Evolutionary conservation across 768 basidiomycete species (phyloP).

Genomic region (Panus rudis): DNA sequence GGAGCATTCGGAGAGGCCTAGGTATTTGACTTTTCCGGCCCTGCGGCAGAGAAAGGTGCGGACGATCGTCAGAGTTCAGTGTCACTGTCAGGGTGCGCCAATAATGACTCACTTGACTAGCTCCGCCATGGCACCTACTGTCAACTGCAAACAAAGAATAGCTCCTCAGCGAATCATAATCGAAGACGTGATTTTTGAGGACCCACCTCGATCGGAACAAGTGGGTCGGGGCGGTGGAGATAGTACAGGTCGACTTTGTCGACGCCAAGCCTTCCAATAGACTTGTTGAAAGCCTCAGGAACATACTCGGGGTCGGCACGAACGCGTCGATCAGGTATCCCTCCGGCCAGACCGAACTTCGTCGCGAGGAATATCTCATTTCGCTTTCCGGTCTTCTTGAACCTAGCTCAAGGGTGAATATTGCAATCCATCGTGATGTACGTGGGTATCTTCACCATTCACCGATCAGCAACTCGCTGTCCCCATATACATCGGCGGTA

Average conservation of each 20-base stretch:
- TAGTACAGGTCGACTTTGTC: conserved; percentile 35
- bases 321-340: conserved; percentile 12
- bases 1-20: conserved; percentile 24
- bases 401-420: conserved; percentile 27
- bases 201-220: conserved; percentile 22
- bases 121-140: conserved; percentile 6
- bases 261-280: conserved; percentile 30
- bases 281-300: conserved; percentile 29
- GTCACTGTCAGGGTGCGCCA: no score
- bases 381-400: conserved; percentile 44
- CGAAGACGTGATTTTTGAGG: no score
- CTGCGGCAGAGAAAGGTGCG: conserved; percentile 10
- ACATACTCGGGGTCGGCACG: conserved; percentile 37
- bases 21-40: conserved; percentile 19
- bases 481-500: conserved; percentile 35
- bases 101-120: conserved; percentile 7
- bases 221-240: conserved; percentile 23
- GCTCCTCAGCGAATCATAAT: no score
- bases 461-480: conserved; percentile 38
- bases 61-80: no score
- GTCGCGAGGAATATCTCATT: conserved; percentile 54
- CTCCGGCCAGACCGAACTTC: conserved; percentile 36
- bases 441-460: conserved; percentile 32
- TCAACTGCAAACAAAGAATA: no score
- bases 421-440: no score